Conservation (phyloP, 495 filamentous ascomycete genomes). For the Talaromyces ruber region DNA sequence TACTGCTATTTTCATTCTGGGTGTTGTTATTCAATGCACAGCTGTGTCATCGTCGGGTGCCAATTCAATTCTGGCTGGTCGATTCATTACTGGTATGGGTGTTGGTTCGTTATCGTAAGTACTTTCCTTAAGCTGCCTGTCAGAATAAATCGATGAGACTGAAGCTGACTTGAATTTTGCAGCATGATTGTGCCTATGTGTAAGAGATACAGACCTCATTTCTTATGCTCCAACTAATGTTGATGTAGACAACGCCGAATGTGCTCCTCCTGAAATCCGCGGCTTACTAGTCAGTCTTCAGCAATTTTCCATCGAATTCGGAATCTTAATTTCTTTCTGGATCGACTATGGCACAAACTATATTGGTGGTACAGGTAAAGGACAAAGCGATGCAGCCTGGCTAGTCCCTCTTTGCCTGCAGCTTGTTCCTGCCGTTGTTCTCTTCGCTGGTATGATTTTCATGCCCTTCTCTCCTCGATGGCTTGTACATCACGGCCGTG, state of each 20-base stretch:
- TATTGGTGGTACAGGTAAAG: constrained; percentile 54
- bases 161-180: neutral
- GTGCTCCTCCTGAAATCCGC: constrained; percentile 42
- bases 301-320: constrained; percentile 69
- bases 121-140: neutral
- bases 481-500: constrained; percentile 59
- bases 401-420: constrained; percentile 51
- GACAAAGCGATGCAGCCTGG: constrained; percentile 56
- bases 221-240: neutral
- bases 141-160: constrained; percentile 15
- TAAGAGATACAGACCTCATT: neutral
- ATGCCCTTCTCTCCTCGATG: constrained; percentile 70
- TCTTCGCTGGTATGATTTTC: constrained; percentile 57
- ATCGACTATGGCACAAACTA: constrained; percentile 57
- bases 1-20: constrained; percentile 57
- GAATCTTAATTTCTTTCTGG: constrained; percentile 75
- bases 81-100: constrained; percentile 57
- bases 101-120: constrained; percentile 12
- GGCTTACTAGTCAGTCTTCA: constrained; percentile 65
- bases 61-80: constrained; percentile 56
- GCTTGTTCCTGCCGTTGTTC: constrained; percentile 42
- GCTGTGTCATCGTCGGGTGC: constrained; percentile 48
- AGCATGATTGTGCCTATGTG: constrained; percentile 8
- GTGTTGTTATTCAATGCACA: constrained; percentile 59
- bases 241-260: constrained; percentile 68